phyloP scores from a whole-genome alignment of 495 filamentous ascomycete genomes.

The Daldinia vernicosa region DNA sequence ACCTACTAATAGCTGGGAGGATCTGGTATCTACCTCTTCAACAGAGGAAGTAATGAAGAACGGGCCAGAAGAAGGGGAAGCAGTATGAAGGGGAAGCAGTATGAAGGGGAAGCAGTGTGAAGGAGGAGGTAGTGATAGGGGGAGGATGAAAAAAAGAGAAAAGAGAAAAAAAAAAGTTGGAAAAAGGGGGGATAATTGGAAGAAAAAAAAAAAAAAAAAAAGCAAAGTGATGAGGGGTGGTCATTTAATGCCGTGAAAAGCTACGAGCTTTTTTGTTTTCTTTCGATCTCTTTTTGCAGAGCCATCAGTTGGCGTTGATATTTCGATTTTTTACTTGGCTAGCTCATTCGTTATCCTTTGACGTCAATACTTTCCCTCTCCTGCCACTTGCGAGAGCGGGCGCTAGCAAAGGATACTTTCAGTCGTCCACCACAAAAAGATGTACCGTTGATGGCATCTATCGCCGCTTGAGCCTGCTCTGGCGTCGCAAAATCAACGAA shows the following conservation, averaged over 20 bases:
- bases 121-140: neutral
- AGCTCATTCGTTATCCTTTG: neutral
- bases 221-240: neutral
- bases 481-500: constrained; percentile 70
- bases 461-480: constrained; percentile 63
- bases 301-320: neutral
- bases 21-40: neutral
- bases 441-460: constrained; percentile 45
- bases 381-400: constrained; percentile 34
- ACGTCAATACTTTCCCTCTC: constrained; percentile 35
- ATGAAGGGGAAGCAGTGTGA: neutral
- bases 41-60: neutral
- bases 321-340: neutral
- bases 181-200: neutral
- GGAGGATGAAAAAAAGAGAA: neutral
- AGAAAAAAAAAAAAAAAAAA: neutral
- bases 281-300: neutral
- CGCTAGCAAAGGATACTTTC: constrained; percentile 38
- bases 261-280: neutral
- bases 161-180: neutral
- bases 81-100: no score
- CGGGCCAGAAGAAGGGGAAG: neutral
- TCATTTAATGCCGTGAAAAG: neutral
- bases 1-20: neutral
- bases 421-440: constrained; percentile 27